Conservation (phyloP, 192 early-diverging fungal genomes). For the Martensiomyces pterosporus region DNA sequence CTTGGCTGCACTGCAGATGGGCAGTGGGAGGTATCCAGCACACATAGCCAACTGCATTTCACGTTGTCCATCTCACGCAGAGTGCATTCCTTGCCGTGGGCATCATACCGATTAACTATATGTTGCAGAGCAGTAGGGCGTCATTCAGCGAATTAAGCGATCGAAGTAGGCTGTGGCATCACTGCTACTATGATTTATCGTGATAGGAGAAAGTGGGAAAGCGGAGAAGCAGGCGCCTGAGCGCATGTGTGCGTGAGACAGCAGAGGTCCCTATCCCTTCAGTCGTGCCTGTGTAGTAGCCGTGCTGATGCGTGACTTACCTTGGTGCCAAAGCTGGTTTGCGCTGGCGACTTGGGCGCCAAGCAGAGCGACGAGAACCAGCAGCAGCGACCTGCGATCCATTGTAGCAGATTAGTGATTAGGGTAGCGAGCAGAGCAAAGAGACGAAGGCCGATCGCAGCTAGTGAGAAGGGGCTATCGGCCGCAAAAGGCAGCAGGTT, state of each 20-base stretch:
- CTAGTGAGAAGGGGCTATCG: no score
- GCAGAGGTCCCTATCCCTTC: no score
- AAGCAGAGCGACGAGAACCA: neutral
- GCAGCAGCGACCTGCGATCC: no score
- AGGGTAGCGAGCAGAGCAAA: no score
- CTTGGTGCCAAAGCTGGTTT: slow-evolving; percentile 36
- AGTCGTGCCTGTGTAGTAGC: neutral
- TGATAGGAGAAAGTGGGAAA: neutral
- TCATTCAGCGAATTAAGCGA: no score
- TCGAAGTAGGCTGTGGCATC: no score
- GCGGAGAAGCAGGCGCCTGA: no score
- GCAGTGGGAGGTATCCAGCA: slow-evolving; percentile 20
- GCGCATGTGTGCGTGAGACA: no score
- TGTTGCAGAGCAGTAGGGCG: neutral
- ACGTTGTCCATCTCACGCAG: slow-evolving; percentile 21
- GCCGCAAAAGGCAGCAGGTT: no score
- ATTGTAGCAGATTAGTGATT: no score
- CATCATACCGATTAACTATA: slow-evolving; percentile 49
- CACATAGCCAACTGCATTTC: slow-evolving; percentile 49
- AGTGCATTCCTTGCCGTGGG: slow-evolving; percentile 50
- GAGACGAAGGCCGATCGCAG: no score
- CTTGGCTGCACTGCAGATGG: slow-evolving; percentile 24
- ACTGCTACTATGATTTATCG: neutral
- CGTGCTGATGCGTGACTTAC: neutral
- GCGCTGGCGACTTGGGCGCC: neutral